Percentiles rank a stretch among this genome's conserved stretches.
Evolutionary conservation across 2,329 filamentous ascomycete species (phyloP).

Genomic region (Achaetomium macrosporum): DNA sequence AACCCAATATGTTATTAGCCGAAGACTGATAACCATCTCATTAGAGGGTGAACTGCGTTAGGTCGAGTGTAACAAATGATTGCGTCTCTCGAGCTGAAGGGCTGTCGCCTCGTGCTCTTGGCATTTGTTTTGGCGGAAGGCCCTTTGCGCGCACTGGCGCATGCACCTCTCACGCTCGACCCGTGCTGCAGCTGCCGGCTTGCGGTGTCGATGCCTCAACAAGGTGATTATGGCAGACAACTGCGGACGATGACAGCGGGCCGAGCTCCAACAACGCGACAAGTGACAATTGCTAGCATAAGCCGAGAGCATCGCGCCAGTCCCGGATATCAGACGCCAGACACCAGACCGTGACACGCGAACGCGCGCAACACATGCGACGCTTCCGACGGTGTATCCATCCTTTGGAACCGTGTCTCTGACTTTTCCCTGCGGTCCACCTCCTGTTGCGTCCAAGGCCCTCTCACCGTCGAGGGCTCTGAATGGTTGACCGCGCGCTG

Average conservation of each 20-base stretch:
- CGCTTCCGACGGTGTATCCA: slow-evolving; percentile 15
- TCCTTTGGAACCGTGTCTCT: slow-evolving; percentile 25
- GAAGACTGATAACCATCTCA: not conserved
- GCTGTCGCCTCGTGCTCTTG: too few species aligned
- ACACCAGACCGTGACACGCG: slow-evolving; percentile 8
- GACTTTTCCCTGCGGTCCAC: slow-evolving; percentile 23
- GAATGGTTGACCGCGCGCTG: slow-evolving; percentile 21
- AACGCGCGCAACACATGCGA: slow-evolving; percentile 13
- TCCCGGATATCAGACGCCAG: slow-evolving; percentile 1
- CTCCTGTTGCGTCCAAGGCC: slow-evolving; percentile 20
- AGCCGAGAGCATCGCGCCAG: slow-evolving; percentile 5
- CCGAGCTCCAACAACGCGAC: not conserved
- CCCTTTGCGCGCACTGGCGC: too few species aligned
- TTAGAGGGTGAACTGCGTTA: too few species aligned
- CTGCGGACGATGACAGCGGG: not conserved
- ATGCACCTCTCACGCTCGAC: not conserved
- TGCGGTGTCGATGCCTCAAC: slow-evolving; percentile 8
- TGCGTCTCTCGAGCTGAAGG: too few species aligned
- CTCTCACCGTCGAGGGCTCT: slow-evolving; percentile 22
- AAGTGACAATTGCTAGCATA: too few species aligned
- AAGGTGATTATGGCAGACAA: slow-evolving; percentile 10
- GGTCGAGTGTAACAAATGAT: too few species aligned
- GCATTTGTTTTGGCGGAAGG: too few species aligned
- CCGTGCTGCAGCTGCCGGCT: not conserved
- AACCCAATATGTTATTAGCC: not conserved